phyloP scores from a whole-genome alignment of 2,329 filamentous ascomycete genomes.

The Metarhizium robertsii region DNA sequence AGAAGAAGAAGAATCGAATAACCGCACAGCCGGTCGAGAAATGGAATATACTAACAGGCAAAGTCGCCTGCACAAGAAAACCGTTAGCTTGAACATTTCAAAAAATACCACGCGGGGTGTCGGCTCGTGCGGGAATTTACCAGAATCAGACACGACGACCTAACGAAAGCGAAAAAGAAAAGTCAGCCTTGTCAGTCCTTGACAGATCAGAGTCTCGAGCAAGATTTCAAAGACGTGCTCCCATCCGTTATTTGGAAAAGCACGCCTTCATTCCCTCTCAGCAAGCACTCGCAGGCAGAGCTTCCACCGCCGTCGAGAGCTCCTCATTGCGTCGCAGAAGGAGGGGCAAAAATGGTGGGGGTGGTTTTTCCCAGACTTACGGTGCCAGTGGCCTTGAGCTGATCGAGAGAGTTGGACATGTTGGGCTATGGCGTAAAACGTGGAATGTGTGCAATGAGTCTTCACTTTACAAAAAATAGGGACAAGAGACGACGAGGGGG shows the following conservation, averaged over 20 bases:
- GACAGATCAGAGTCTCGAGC: too few relatives aligned
- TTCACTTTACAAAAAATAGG: background rate
- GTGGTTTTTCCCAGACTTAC: constrained; percentile 47
- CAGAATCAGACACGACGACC: constrained; percentile 96
- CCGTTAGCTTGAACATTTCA: constrained; percentile 17
- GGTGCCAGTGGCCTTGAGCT: constrained; percentile 94
- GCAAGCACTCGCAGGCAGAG: background rate
- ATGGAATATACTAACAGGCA: constrained; percentile 49
- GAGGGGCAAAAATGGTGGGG: constrained; percentile 21
- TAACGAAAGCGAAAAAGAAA: constrained; percentile 25
- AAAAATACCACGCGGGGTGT: constrained; percentile 1
- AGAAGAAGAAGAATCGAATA: background rate
- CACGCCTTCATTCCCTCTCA: background rate
- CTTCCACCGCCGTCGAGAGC: constrained; percentile 2
- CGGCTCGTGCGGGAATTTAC: constrained; percentile 42
- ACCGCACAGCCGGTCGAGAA: background rate
- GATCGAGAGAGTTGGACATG: constrained; percentile 88
- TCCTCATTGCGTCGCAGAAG: background rate
- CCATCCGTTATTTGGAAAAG: background rate
- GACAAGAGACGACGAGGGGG: background rate
- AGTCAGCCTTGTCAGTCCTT: constrained; percentile 14
- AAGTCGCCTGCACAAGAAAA: constrained; percentile 53
- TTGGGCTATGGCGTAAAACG: constrained; percentile 8
- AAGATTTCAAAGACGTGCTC: background rate
- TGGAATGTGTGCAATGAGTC: background rate